Conservation (phyloP, 306 rosid genomes). For the Castanospermum australe region DNA sequence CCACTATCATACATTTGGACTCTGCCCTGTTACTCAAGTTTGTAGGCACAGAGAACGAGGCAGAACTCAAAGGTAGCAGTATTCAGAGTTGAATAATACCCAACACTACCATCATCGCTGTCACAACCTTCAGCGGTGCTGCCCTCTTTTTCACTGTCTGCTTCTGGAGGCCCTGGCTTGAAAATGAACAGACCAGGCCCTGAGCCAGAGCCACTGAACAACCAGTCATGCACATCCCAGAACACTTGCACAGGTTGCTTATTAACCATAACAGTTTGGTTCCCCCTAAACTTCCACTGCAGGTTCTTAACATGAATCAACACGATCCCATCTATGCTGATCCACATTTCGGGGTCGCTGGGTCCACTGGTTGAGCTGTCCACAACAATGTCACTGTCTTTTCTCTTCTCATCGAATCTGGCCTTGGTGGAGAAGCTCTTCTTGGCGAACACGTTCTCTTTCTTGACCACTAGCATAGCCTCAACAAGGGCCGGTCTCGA, state of each 20-base stretch:
- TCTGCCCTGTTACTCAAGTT: conserved; percentile 48
- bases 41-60: conserved; percentile 73
- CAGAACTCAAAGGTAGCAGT: conserved; percentile 55
- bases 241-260: conserved; percentile 75
- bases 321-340: conserved; percentile 82
- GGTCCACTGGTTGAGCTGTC: conserved; percentile 59
- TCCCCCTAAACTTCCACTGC: conserved; percentile 96
- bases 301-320: conserved; percentile 76
- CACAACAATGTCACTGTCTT: conserved; percentile 78
- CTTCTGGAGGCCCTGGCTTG: conserved; percentile 69
- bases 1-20: not conserved
- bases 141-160: conserved; percentile 62
- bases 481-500: conserved; percentile 70
- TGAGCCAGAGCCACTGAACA: conserved; percentile 56
- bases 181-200: conserved; percentile 85
- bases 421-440: conserved; percentile 72
- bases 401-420: conserved; percentile 61
- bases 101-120: conserved; percentile 56
- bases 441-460: conserved; percentile 84
- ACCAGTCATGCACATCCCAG: conserved; percentile 98
- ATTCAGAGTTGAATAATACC: conserved; percentile 52
- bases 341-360: conserved; percentile 94
- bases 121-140: conserved; percentile 44
- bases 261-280: conserved; percentile 73
- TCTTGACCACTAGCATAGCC: conserved; percentile 54